phyloP scores from a whole-genome alignment of 2,329 filamentous ascomycete genomes.

The Blastomyces parvus region DNA sequence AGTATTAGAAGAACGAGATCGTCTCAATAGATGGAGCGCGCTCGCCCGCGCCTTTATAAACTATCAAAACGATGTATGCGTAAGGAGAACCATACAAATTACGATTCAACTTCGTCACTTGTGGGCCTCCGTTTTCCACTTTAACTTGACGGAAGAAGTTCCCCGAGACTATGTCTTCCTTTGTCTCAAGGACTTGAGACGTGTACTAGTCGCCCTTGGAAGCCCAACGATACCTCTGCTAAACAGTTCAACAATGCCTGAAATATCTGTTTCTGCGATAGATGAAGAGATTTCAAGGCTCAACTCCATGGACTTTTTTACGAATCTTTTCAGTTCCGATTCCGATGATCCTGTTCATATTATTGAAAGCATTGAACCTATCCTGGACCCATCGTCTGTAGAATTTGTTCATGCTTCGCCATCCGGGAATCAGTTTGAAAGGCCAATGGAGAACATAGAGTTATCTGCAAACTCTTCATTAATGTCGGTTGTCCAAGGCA shows the following conservation, averaged over 20 bases:
- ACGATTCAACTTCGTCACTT: constrained; percentile 51
- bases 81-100: constrained; percentile 25
- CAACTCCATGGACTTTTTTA: constrained; percentile 93
- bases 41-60: constrained; percentile 48
- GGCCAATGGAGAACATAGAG: not conserved
- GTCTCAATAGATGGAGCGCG: constrained; percentile 51
- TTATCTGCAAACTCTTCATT: not conserved
- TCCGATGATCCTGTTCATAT: constrained; percentile 70
- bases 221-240: constrained; percentile 51
- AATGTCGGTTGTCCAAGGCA: constrained; percentile 45
- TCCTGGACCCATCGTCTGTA: constrained; percentile 58
- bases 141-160: constrained; percentile 48
- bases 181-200: constrained; percentile 55
- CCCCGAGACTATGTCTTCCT: constrained; percentile 51
- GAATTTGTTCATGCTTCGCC: constrained; percentile 15
- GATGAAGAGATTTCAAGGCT: constrained; percentile 86
- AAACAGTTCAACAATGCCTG: constrained; percentile 83
- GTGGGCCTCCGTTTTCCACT: constrained; percentile 56
- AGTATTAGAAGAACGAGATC: constrained; percentile 49
- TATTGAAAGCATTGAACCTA: constrained; percentile 86
- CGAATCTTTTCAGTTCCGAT: constrained; percentile 77
- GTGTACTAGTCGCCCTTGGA: constrained; percentile 40
- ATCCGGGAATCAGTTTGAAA: not conserved
- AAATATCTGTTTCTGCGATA: constrained; percentile 71
- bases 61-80: constrained; percentile 28